Conservation (phyloP, 495 filamentous ascomycete species). For the Sordaria brevicollis region DNA sequence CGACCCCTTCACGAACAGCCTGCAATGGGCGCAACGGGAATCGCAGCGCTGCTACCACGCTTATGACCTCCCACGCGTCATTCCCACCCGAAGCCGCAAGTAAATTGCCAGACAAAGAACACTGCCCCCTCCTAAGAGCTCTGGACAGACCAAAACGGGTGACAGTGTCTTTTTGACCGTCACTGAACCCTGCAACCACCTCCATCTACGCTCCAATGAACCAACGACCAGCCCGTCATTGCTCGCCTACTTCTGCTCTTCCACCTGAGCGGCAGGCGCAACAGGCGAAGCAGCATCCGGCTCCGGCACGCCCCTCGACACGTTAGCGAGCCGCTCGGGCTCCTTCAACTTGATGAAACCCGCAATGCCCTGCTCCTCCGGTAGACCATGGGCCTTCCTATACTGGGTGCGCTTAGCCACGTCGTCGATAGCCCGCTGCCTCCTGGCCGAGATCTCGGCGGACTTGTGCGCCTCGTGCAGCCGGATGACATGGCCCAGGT, state of each 20-base stretch:
- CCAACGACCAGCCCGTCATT: neutral
- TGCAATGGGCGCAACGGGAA: neutral
- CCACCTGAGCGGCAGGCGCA: neutral
- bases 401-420: slow-evolving; percentile 68
- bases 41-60: neutral
- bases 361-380: slow-evolving; percentile 39
- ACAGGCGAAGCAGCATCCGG: neutral
- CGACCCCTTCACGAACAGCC: no score
- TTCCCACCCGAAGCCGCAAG: neutral
- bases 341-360: slow-evolving; percentile 4
- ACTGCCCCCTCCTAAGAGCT: no score
- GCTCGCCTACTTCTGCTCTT: neutral
- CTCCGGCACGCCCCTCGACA: slow-evolving; percentile 2
- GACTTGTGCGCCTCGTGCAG: slow-evolving; percentile 58
- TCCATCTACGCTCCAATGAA: neutral
- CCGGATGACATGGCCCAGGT: slow-evolving; percentile 54
- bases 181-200: no score
- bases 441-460: slow-evolving; percentile 52
- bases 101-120: no score
- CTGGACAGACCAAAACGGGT: no score
- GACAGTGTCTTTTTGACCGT: no score
- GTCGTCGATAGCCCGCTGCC: slow-evolving; percentile 61
- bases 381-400: slow-evolving; percentile 71
- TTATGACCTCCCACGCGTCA: neutral
- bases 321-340: slow-evolving; percentile 4